These are phyloP conservation scores for Parachaetomium inaequale DNA, from an alignment of 495 filamentous ascomycete genomes.

Conservation along the genomic window DNA sequence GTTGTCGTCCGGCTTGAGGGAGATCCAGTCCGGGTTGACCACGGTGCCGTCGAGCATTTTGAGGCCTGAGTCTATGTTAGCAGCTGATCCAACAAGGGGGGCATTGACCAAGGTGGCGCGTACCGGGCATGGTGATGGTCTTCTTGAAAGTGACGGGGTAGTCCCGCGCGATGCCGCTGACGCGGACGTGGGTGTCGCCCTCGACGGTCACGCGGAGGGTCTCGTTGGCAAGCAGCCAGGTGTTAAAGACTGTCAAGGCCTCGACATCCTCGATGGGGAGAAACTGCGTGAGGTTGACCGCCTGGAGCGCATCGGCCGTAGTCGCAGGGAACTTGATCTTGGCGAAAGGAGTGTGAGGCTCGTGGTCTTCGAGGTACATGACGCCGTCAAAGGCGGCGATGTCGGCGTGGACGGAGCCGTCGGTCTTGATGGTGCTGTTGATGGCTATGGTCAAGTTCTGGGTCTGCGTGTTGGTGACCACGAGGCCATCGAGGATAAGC, in stretches of 20 bases:
- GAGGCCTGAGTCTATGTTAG: constrained; percentile 33
- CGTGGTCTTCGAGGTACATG: constrained; percentile 54
- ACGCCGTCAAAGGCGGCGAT: constrained; percentile 41
- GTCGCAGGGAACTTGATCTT: constrained; percentile 50
- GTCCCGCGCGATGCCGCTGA: constrained; percentile 35
- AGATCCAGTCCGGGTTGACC: constrained; percentile 51
- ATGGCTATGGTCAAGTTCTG: constrained; percentile 55
- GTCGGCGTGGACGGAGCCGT: constrained; percentile 50
- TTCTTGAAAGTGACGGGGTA: constrained; percentile 45
- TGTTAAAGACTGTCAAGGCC: constrained; percentile 59
- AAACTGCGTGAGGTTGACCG: constrained; percentile 57
- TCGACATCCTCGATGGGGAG: constrained; percentile 51
- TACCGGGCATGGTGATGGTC: constrained; percentile 39
- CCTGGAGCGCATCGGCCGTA: constrained; percentile 50
- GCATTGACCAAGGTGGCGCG: background rate
- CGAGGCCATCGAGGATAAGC: constrained; percentile 56
- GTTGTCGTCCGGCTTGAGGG: constrained; percentile 35
- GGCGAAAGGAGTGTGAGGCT: constrained; percentile 54
- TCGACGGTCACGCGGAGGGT: constrained; percentile 38
- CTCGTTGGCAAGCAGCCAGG: constrained; percentile 47
- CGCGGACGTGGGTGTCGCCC: constrained; percentile 40
- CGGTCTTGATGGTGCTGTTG: constrained; percentile 49
- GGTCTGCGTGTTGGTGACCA: constrained; percentile 56
- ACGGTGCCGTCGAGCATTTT: constrained; percentile 55
- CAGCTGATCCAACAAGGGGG: background rate